Conservation (phyloP, 2,329 filamentous ascomycete species). For the Ceratocystis ficicola region DNA sequence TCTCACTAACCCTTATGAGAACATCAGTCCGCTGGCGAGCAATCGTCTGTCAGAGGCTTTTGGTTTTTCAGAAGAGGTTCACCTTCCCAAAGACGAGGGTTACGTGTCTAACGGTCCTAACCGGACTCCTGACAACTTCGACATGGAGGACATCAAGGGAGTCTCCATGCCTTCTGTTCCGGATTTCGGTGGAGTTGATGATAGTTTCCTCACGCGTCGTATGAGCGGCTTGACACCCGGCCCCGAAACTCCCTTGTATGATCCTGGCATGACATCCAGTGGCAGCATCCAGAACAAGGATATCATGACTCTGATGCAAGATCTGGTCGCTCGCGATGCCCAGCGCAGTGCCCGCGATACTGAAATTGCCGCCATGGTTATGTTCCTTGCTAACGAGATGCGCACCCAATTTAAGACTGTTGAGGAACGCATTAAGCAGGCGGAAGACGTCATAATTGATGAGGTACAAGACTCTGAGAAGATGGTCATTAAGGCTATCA, state of each 20-base stretch:
- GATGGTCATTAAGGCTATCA: constrained; percentile 67
- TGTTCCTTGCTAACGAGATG: constrained; percentile 92
- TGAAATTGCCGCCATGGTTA: constrained; percentile 87
- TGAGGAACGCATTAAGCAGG: constrained; percentile 80
- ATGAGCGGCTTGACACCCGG: constrained; percentile 86
- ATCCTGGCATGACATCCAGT: constrained; percentile 59
- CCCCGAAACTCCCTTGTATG: constrained; percentile 79
- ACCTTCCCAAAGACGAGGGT: constrained; percentile 55
- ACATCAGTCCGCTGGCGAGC: constrained; percentile 49
- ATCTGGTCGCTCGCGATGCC: constrained; percentile 91
- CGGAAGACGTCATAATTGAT: constrained; percentile 78
- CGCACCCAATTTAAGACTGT: constrained; percentile 91
- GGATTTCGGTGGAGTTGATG: constrained; percentile 40
- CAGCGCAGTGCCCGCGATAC: constrained; percentile 93
- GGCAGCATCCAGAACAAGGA: constrained; percentile 93
- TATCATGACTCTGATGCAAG: constrained; percentile 94
- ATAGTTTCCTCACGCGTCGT: constrained; percentile 60
- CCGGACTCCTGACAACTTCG: constrained; percentile 39
- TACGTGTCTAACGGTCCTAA: constrained; percentile 68
- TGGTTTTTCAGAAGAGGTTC: constrained; percentile 26
- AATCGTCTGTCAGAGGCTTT: constrained; percentile 41
- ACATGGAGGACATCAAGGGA: constrained; percentile 40
- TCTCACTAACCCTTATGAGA: constrained; percentile 55
- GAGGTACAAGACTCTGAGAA: constrained; percentile 80
- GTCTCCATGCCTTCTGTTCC: constrained; percentile 28